Conservation (phyloP, 2,329 filamentous ascomycete genomes). For the Nemania diffusa region DNA sequence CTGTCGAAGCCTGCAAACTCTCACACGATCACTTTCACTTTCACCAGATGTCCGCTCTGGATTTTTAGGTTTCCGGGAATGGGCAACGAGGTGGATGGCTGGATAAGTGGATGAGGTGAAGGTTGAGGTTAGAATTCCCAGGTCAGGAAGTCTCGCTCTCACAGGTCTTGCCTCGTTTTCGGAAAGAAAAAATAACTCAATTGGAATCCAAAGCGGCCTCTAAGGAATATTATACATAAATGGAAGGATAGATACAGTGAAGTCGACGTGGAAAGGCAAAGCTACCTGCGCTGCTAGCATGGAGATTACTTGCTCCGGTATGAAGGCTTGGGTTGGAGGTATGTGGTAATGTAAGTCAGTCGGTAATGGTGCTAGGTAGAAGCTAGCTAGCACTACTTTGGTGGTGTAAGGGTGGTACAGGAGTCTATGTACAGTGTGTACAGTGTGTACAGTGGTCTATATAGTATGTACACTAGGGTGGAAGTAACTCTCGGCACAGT, state of each 20-base stretch:
- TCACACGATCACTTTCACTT: too few relatives aligned
- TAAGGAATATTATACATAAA: constrained; percentile 43
- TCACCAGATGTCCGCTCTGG: constrained; percentile 19
- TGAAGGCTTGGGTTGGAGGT: constrained; percentile 34
- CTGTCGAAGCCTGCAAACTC: not conserved
- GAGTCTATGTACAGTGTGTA: not conserved
- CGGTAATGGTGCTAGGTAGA: constrained; percentile 21
- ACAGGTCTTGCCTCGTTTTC: constrained; percentile 17
- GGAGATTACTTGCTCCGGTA: constrained; percentile 40
- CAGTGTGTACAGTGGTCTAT: not conserved
- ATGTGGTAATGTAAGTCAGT: constrained; percentile 30
- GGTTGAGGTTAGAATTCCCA: constrained; percentile 12
- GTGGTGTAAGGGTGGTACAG: constrained; percentile 1
- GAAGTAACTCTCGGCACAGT: not conserved
- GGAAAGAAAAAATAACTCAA: constrained; percentile 36
- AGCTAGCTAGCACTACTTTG: constrained; percentile 7
- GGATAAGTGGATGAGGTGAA: not conserved
- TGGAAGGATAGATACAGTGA: constrained; percentile 26
- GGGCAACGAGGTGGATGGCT: not conserved
- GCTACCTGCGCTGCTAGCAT: constrained; percentile 26
- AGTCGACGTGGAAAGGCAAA: constrained; percentile 37
- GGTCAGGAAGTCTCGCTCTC: constrained; percentile 22
- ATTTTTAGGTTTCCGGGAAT: not conserved
- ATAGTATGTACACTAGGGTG: not conserved
- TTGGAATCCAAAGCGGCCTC: constrained; percentile 39